These are phyloP conservation scores for Friedmanniomyces endolithicus DNA, from an alignment of 495 filamentous ascomycete genomes.

Conservation along the genomic window DNA sequence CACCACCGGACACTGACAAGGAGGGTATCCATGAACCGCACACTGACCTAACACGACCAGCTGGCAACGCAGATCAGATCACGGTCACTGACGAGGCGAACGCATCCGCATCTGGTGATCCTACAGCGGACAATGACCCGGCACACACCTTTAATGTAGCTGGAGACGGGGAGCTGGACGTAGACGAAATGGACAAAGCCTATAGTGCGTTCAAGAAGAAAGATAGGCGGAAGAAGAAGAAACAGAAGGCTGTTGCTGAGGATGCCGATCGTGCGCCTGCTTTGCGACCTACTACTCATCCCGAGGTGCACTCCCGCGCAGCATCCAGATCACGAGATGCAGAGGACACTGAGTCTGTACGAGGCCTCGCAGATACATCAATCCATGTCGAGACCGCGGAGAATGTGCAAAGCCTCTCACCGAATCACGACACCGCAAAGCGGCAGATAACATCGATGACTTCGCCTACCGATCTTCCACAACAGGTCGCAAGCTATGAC, in stretches of 20 bases:
- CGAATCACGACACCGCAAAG: conserved; percentile 22
- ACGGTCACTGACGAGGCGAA: not conserved
- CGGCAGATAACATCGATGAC: conserved; percentile 7
- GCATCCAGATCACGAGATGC: not conserved
- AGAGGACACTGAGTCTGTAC: not conserved
- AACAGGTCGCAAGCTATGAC: not conserved
- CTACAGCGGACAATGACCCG: not conserved
- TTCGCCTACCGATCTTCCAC: not conserved
- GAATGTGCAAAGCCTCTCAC: conserved; percentile 15
- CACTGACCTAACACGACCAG: not conserved
- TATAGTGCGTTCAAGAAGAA: conserved; percentile 18
- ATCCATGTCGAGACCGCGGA: not conserved
- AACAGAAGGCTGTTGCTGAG: not conserved
- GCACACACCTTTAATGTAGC: conserved; percentile 1
- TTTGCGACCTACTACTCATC: not conserved
- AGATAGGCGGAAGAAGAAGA: conserved; percentile 16
- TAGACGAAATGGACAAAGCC: conserved; percentile 20
- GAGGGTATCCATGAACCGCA: not conserved
- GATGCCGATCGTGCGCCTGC: not conserved
- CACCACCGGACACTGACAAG: not conserved
- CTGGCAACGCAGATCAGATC: too few species aligned
- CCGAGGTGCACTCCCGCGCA: not conserved
- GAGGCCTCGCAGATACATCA: not conserved
- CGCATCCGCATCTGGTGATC: not conserved
- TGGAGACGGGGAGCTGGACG: conserved; percentile 15